A percentile compares a stretch with the other conserved stretches of the same genome.
Conservation (phyloP, 805 yeast species). For the Starmerella tilneyi region DNA sequence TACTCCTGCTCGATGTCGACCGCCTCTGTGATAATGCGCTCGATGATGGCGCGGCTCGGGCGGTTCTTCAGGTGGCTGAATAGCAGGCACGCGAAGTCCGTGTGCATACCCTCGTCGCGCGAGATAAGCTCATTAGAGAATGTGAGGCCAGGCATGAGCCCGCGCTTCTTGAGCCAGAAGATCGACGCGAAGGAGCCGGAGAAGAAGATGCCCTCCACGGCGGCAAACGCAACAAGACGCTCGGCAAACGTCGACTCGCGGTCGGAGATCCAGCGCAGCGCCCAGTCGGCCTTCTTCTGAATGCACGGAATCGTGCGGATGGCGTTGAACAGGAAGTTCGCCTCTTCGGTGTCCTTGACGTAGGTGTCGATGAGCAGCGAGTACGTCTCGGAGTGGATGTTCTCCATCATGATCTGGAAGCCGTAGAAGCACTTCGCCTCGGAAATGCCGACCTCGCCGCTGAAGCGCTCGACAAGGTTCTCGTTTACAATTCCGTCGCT, state of each 20-base stretch:
- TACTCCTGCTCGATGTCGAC: conserved; percentile 89
- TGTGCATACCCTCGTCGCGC: conserved; percentile 97
- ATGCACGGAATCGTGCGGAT: conserved; percentile 94
- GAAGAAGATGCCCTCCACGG: conserved; percentile 97
- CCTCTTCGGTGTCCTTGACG: conserved; percentile 91
- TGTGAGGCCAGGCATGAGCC: conserved; percentile 97
- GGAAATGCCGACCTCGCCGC: conserved; percentile 93
- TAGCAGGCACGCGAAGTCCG: conserved; percentile 93
- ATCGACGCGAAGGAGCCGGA: conserved; percentile 97
- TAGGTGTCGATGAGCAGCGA: conserved; percentile 89
- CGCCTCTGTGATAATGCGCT: conserved; percentile 85
- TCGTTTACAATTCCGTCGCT: conserved; percentile 98
- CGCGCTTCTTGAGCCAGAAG: conserved; percentile 98
- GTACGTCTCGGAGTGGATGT: conserved; percentile 95
- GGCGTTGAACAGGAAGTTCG: conserved; percentile 84
- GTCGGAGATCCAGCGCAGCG: conserved; percentile 91
- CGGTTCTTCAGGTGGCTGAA: conserved; percentile 87
- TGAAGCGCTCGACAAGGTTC: conserved; percentile 91
- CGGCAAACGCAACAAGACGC: conserved; percentile 95
- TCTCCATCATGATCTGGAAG: conserved; percentile 99
- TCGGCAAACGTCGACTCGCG: conserved; percentile 83
- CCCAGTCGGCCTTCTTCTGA: conserved; percentile 98
- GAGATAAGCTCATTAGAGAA: conserved; percentile 95
- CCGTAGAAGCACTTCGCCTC: conserved; percentile 99
- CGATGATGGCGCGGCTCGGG: conserved; percentile 69